Base-by-base conservation (phyloP, 345 rosid species). In the Moringa oleifera region DNA sequence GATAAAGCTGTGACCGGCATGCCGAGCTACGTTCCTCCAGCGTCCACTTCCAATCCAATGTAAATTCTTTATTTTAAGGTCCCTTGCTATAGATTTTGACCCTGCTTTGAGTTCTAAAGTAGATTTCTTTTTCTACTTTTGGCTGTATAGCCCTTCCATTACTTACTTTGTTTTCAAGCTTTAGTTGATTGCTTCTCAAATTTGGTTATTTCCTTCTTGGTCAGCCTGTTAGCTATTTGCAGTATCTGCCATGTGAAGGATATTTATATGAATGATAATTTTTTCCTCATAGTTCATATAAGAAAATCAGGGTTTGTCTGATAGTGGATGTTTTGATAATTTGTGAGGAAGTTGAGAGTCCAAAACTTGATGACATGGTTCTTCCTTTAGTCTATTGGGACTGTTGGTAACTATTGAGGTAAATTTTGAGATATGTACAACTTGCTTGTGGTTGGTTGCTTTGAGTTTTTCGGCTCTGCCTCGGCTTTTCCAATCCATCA, bases 1-100 rank as follows among this genome's bases (percentile, higher is more conserved):
- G 71, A 68, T 62, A 74, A 69, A 62, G 68, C 62, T 51, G 66
- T 73, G 67, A 68, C 68, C 53, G 83, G 70, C 70, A 79, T 84
- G 86, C 84, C 84, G 58, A 77, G 86, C 75, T 79, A 73, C 58
- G 72, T 71, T 58, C 80, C 85, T 55, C 23, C 77, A 6, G 51
- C 61, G 47, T 58, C 89, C 12, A 67, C 55, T 63, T 73, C 81
- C n/a, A 84, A 64, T 75, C 63, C 75, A 62, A 68, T 69, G 90
- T 84, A 66, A 70, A 47, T 61, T 54, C 59, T 55, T 28, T 60
- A 23, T 50, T 20, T 8, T 46, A 4, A 46, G 47, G 16, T 7
- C 47, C 13, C 2, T 25, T 41, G 47, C 18, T 49, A 12, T 8
- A 59, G 0, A 20, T 7, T 20, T 31, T 36, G 25, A 7, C 36